Evolutionary conservation across 441 rosid genomes (phyloP), one percentile per base, ranked within the genome.

Genomic region (Breynia disticha): DNA sequence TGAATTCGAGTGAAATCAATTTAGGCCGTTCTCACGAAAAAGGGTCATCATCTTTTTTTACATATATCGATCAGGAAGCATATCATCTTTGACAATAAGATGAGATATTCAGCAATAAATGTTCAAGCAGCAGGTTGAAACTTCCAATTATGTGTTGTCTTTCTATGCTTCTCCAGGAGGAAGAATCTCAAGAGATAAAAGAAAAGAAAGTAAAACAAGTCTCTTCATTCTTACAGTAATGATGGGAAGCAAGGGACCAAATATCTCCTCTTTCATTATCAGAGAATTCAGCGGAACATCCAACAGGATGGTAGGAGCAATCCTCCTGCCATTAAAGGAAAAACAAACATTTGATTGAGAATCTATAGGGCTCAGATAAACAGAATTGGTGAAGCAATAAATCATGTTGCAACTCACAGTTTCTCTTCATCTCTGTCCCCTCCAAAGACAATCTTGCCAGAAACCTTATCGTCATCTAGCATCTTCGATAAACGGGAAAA

Each of bases 211-310:
- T 10, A 45, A 56, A 35, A 38, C 5, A 9, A 10, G 19, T 54
- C 45, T 53, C 17, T 56, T 43, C 19, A 57, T 48, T 51, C 76
- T 51, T 76, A 86, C 90, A 44, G 54, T 59, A 60, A 80, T 52
- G 65, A 86, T 79, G 54, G 95, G 90, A 68, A 86, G 95, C 71
- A 86, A 55, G 16, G 95, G 95, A 48, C 95, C 95, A 64, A 83
- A 86, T 62, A 86, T 83, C 74, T 86, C 95, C 48, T 86, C 90
- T 9, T 65, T 74, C 95, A 86, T 86, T 42, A 83, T 76, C 60
- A 72, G 52, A 60, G 88, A 74, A 66, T 86, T 75, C 45, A 16
- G 62, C 0, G 95, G 84, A 13, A 86, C 90, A 57, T 76, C 86
- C 35, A 83, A 69, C 67, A 86, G 74, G 67, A 86, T 54, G 58